Conservation (phyloP, 768 basidiomycete species). For the Suillus subluteus region DNA sequence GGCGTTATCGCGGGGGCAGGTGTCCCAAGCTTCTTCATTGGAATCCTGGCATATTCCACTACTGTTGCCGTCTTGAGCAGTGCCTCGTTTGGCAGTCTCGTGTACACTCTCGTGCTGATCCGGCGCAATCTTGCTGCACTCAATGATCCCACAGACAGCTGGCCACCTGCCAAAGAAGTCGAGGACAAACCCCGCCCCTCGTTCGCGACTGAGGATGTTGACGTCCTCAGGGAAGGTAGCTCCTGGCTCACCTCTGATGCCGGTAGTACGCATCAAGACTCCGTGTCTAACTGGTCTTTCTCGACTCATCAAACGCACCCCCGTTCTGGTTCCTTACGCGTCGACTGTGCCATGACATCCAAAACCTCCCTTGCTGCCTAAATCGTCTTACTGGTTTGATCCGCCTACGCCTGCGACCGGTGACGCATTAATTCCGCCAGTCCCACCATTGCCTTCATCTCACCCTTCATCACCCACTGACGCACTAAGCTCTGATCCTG, state of each 20-base stretch:
- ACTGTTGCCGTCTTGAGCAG: slow-evolving; percentile 55
- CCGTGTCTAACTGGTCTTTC: slow-evolving; percentile 73
- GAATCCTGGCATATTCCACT: slow-evolving; percentile 60
- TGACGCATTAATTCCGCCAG: slow-evolving; percentile 55
- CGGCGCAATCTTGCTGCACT: slow-evolving; percentile 64
- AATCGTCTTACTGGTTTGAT: slow-evolving; percentile 69
- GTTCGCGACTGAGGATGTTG: slow-evolving; percentile 72
- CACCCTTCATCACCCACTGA: slow-evolving; percentile 51
- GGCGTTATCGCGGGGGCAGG: slow-evolving; percentile 59
- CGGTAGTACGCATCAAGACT: slow-evolving; percentile 53
- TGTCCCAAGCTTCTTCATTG: slow-evolving; percentile 58
- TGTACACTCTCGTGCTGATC: slow-evolving; percentile 66
- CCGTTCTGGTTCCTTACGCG: slow-evolving; percentile 21
- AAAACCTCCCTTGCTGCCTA: slow-evolving; percentile 40
- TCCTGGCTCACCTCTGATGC: slow-evolving; percentile 82
- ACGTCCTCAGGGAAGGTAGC: slow-evolving; percentile 71
- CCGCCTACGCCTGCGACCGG: slow-evolving; percentile 46
- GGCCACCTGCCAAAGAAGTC: slow-evolving; percentile 59
- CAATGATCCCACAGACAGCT: slow-evolving; percentile 54
- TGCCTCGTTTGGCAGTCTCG: slow-evolving; percentile 58
- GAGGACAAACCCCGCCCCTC: slow-evolving; percentile 63
- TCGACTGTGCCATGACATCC: slow-evolving; percentile 30
- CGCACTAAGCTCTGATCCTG: slow-evolving; percentile 50
- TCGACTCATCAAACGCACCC: slow-evolving; percentile 65
- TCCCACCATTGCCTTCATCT: slow-evolving; percentile 57